These are phyloP conservation scores for Acer yangbiense DNA, from an alignment of 345 rosid genomes.

Conservation along the genomic window DNA sequence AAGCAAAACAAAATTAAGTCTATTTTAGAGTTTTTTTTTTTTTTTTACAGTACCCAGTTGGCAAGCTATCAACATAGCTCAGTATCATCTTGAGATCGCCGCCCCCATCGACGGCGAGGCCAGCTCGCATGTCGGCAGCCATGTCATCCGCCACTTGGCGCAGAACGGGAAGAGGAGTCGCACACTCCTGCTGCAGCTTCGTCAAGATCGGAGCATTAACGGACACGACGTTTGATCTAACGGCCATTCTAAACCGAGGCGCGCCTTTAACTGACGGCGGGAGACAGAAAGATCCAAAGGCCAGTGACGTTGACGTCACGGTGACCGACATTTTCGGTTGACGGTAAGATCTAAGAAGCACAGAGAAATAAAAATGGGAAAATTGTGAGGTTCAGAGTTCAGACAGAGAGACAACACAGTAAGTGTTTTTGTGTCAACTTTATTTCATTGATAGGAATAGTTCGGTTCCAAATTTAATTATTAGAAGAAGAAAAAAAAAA, in stretches of 20 bases:
- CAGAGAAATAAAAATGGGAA: not conserved
- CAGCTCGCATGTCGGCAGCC: slow-evolving; percentile 70
- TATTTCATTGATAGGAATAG: slow-evolving; percentile 22
- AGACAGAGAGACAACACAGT: slow-evolving; percentile 3
- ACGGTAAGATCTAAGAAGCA: slow-evolving; percentile 31
- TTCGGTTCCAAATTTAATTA: slow-evolving; percentile 10
- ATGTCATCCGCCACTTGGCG: slow-evolving; percentile 72
- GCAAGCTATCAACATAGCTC: slow-evolving; percentile 72
- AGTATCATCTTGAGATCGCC: slow-evolving; percentile 85
- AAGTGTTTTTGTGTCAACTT: slow-evolving; percentile 7
- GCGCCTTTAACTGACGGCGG: slow-evolving; percentile 35
- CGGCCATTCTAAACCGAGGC: slow-evolving; percentile 37
- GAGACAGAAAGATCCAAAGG: slow-evolving; percentile 45
- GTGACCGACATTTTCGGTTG: slow-evolving; percentile 45
- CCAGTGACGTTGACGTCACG: slow-evolving; percentile 33
- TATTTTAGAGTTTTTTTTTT: no score
- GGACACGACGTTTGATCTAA: slow-evolving; percentile 49
- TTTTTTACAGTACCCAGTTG: slow-evolving; percentile 56
- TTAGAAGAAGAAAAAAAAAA: not conserved
- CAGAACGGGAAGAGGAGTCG: slow-evolving; percentile 59
- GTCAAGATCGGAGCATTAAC: slow-evolving; percentile 52
- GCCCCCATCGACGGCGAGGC: slow-evolving; percentile 68
- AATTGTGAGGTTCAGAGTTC: slow-evolving; percentile 32
- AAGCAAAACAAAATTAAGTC: not conserved
- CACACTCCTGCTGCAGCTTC: slow-evolving; percentile 66